A percentile compares a stretch with the other conserved stretches of the same genome.
Conservation (phyloP, 2,329 filamentous ascomycete species). For the Myriosclerotinia curreyana region DNA sequence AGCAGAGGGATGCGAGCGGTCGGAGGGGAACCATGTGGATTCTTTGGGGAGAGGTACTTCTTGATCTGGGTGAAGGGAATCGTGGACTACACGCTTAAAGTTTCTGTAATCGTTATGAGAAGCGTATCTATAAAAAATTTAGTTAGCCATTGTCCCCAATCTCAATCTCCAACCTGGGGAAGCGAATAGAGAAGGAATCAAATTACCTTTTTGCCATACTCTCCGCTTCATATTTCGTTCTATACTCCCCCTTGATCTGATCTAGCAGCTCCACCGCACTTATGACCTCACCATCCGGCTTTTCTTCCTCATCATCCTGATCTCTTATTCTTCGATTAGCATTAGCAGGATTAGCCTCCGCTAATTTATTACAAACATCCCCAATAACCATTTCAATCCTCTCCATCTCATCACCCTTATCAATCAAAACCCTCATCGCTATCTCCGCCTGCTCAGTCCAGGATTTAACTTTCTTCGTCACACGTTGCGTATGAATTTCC, state of each 20-base stretch:
- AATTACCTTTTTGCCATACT: slow-evolving; percentile 44
- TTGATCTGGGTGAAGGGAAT: slow-evolving; percentile 53
- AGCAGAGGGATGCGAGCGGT: neutral
- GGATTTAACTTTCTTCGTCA: slow-evolving; percentile 47
- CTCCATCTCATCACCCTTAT: slow-evolving; percentile 49
- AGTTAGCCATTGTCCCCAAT: slow-evolving; percentile 15
- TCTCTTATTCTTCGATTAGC: slow-evolving; percentile 12
- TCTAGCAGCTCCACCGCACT: slow-evolving; percentile 42
- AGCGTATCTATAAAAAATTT: slow-evolving; percentile 47
- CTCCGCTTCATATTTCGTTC: slow-evolving; percentile 40
- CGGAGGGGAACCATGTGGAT: slow-evolving; percentile 57
- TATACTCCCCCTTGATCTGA: slow-evolving; percentile 40
- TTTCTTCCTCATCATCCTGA: slow-evolving; percentile 39
- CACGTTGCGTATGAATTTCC: slow-evolving; percentile 42
- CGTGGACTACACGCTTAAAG: slow-evolving; percentile 61
- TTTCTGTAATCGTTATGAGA: slow-evolving; percentile 57
- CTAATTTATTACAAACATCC: slow-evolving; percentile 38
- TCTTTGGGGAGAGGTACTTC: slow-evolving; percentile 51
- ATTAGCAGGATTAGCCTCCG: slow-evolving; percentile 33
- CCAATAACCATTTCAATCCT: slow-evolving; percentile 34
- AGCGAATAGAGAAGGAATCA: neutral
- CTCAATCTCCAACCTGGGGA: neutral
- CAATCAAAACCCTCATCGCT: slow-evolving; percentile 55
- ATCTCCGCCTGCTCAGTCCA: slow-evolving; percentile 56
- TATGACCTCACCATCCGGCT: slow-evolving; percentile 42